phyloP scores from a whole-genome alignment of 2,329 filamentous ascomycete species.

The Colletotrichum lentis region DNA sequence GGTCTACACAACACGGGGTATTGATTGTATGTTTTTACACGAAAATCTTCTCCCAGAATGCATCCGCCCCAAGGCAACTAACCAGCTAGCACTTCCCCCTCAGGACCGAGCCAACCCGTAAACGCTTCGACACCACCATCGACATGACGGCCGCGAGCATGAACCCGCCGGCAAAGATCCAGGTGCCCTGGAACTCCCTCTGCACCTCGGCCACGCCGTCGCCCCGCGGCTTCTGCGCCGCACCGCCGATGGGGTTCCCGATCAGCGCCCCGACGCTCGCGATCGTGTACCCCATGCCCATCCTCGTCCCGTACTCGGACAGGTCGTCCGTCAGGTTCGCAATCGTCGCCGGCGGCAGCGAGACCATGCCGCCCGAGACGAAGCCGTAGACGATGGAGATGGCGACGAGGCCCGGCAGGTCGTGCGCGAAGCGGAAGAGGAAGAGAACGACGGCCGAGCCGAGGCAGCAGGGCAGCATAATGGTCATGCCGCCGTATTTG shows the following conservation, averaged over 20 bases:
- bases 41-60: too few species aligned
- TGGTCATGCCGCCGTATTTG: constrained; percentile 33
- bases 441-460: constrained; percentile 29
- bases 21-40: too few species aligned
- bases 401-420: constrained; percentile 31
- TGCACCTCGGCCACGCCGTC: constrained; percentile 9
- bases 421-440: constrained; percentile 20
- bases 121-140: constrained; percentile 17
- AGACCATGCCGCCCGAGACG: constrained; percentile 36
- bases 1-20: neutral
- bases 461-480: constrained; percentile 33
- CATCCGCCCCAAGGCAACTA: too few species aligned
- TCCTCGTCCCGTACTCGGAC: constrained; percentile 29
- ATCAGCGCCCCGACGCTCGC: constrained; percentile 33
- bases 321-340: constrained; percentile 31
- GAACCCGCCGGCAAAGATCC: constrained; percentile 28
- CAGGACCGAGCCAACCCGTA: constrained; percentile 18
- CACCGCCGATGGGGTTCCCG: constrained; percentile 36
- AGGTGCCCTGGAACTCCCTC: constrained; percentile 29
- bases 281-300: constrained; percentile 38
- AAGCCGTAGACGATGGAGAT: constrained; percentile 36
- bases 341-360: constrained; percentile 35
- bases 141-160: constrained; percentile 26
- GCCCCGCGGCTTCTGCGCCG: constrained; percentile 13
- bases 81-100: constrained; percentile 25